Evolutionary conservation across 2,329 filamentous ascomycete genomes (phyloP).

Genomic region (Passalora sequoiae): DNA sequence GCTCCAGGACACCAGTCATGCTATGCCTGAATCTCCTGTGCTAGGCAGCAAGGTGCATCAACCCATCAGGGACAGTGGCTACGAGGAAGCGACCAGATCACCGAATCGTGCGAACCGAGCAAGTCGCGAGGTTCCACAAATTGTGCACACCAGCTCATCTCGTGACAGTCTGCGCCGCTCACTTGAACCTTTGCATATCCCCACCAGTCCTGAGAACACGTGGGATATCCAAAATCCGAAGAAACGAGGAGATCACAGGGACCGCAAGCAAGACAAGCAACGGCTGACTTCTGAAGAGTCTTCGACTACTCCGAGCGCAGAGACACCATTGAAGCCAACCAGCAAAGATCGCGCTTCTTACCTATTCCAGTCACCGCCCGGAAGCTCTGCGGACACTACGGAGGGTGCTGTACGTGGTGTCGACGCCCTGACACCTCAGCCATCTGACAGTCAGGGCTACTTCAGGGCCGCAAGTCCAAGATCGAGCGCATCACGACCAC

Average conservation of each 20-base stretch:
- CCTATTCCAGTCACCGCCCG: constrained; percentile 43
- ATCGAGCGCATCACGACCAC: constrained; percentile 1
- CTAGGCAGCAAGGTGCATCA: constrained; percentile 18
- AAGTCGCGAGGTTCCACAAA: constrained; percentile 14
- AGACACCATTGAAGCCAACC: constrained; percentile 39
- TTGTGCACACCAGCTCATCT: constrained; percentile 21
- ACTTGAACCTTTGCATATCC: constrained; percentile 28
- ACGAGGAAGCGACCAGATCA: constrained; percentile 32
- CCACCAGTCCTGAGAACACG: constrained; percentile 15
- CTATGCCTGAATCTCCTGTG: not conserved
- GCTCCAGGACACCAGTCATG: constrained; percentile 7
- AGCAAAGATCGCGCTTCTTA: constrained; percentile 45
- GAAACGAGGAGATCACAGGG: constrained; percentile 8
- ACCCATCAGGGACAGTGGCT: constrained; percentile 41
- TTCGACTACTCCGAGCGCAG: constrained; percentile 22
- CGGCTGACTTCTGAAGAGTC: constrained; percentile 8
- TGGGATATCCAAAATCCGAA: constrained; percentile 21
- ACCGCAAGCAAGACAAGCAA: constrained; percentile 1
- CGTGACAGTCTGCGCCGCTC: constrained; percentile 30
- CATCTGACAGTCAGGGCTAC: constrained; percentile 9
- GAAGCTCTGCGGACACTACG: constrained; percentile 9
- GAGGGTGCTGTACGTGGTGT: constrained; percentile 1
- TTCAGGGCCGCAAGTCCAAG: constrained; percentile 9
- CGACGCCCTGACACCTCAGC: constrained; percentile 6
- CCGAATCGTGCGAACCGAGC: constrained; percentile 16